These are phyloP conservation scores for Alternaria gaisen DNA, from an alignment of 2,329 filamentous ascomycete genomes.

Conservation along the genomic window DNA sequence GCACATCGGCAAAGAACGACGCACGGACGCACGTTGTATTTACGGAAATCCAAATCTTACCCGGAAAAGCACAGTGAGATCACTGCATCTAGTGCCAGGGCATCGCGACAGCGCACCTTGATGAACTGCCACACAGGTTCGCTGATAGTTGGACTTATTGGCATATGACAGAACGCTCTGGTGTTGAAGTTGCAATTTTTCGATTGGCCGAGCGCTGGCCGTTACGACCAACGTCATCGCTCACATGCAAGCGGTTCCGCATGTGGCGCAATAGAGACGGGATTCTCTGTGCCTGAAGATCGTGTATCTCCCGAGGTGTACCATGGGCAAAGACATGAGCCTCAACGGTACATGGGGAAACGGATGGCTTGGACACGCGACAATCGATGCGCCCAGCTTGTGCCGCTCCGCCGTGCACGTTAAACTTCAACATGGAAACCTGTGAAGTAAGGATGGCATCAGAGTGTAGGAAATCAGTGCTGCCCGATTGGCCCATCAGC, in stretches of 20 bases:
- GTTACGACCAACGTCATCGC: conserved; percentile 21
- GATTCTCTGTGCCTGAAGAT: conserved; percentile 25
- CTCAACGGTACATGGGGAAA: neutral
- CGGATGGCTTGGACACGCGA: conserved; percentile 13
- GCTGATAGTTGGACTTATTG: neutral
- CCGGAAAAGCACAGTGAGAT: conserved; percentile 17
- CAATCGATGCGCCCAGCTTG: conserved; percentile 8
- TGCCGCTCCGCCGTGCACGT: conserved; percentile 10
- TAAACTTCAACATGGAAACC: neutral
- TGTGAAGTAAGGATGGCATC: conserved; percentile 15
- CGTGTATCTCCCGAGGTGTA: neutral
- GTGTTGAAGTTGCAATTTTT: conserved; percentile 10
- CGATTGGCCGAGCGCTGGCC: conserved; percentile 9
- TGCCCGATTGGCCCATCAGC: conserved; percentile 27
- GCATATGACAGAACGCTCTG: conserved; percentile 12
- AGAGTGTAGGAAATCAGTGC: conserved; percentile 16
- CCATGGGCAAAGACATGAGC: neutral
- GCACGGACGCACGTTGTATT: conserved; percentile 11
- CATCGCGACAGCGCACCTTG: conserved; percentile 12
- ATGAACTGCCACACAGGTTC: conserved; percentile 5
- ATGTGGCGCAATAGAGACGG: conserved; percentile 16
- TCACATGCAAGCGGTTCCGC: conserved; percentile 19
- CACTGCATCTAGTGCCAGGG: conserved; percentile 5
- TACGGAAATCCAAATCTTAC: conserved; percentile 3
- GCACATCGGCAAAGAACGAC: conserved; percentile 13